Percentiles rank a stretch among this genome's conserved stretches.
phyloP scores from a whole-genome alignment of 495 filamentous ascomycete species.

The Penicillium manginii region DNA sequence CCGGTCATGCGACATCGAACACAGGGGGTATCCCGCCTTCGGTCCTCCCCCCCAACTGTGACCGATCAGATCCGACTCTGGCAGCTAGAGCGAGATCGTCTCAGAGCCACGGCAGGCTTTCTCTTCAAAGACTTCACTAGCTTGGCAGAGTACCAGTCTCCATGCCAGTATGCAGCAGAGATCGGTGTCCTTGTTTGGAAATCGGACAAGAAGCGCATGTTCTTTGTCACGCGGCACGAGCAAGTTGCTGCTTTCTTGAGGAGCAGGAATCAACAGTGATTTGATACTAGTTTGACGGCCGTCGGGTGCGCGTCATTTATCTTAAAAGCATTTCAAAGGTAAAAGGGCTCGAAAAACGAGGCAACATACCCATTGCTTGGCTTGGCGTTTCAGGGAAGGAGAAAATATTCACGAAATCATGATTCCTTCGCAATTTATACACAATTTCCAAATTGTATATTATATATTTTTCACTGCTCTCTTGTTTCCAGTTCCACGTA shows the following conservation, averaged over 20 bases:
- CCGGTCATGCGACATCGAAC: constrained; percentile 47
- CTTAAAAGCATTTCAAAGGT: constrained; percentile 5
- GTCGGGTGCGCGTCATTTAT: not conserved
- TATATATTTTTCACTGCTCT: not conserved
- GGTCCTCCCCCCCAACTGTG: constrained; percentile 89
- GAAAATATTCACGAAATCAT: constrained; percentile 18
- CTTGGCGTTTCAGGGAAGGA: constrained; percentile 3
- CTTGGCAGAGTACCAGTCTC: constrained; percentile 73
- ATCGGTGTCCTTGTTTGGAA: constrained; percentile 92
- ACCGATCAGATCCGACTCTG: constrained; percentile 97
- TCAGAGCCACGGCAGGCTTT: constrained; percentile 79
- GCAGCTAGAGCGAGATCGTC: constrained; percentile 95
- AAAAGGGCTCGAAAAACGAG: constrained; percentile 1
- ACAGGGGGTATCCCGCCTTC: constrained; percentile 48
- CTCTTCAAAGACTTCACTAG: constrained; percentile 87
- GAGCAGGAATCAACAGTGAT: constrained; percentile 47
- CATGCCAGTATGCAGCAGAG: constrained; percentile 80
- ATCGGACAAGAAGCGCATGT: constrained; percentile 73
- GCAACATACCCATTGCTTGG: not conserved
- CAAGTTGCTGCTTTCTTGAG: constrained; percentile 80
- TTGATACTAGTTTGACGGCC: not conserved
- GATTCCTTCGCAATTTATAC: constrained; percentile 13
- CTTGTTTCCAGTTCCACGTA: not conserved
- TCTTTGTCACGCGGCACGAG: constrained; percentile 86
- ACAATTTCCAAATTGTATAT: not conserved